Evolutionary conservation across 257 asterid species (phyloP), one percentile per base, ranked within the genome.

Genomic region (Coffea eugenioides): DNA sequence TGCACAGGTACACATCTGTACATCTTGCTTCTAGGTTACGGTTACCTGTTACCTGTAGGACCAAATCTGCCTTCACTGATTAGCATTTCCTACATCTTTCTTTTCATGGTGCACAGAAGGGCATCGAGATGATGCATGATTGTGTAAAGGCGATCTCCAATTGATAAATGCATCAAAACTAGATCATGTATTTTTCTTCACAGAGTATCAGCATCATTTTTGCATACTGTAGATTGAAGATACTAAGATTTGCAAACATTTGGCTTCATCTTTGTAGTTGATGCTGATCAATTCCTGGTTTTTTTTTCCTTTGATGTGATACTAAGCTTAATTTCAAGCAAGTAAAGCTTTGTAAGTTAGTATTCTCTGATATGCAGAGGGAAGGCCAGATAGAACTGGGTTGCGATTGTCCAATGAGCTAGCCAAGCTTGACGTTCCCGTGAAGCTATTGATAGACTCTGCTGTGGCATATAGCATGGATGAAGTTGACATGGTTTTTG

Each of bases 401-500:
- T 81, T 93, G 68, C 86, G 97, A 12, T 83, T 92, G 36, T 92
- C 98, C 31, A 91, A 92, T 23, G 99, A 95, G 88, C 92, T 95
- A 25, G 92, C 96, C 66, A 92, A 95, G 89, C 95, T 95, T 69
- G 93, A 93, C 77, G 84, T 95, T 72, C 98, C 99, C 14, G 98
- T 92, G 80, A 95, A 92, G 90, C 97, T 95, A 81, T 86, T 93
- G 36, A 91, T 93, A 77, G 99, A 95, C 91, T 93, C 99, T 83
- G 98, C 98, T 23, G 98, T 90, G 86, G 99, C 99, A 64, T 93
- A 95, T 80, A 91, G 88, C 89, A 95, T 93, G 97, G 97, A 92
- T 83, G 97, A 93, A 83, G 92, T 95, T 59, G 97, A 95, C 89
- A 95, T 95, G 98, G 97, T 95, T 62, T 85, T 95, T 25, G 93